These are phyloP conservation scores for Erythrobasidium hasegawianum DNA, from an alignment of 1,284 basidiomycete species.

Conservation along the genomic window DNA sequence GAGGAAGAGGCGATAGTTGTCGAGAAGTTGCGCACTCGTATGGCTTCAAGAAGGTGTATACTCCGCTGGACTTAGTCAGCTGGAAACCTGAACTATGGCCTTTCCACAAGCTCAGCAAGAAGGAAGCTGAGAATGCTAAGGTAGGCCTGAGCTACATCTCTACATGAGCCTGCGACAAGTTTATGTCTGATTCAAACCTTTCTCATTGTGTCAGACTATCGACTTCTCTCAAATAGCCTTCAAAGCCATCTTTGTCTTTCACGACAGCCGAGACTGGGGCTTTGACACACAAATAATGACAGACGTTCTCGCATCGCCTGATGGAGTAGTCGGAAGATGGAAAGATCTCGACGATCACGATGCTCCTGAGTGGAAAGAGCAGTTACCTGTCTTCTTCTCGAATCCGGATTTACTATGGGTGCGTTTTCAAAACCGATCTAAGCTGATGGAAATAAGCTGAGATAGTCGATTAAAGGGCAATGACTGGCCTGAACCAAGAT, in stretches of 20 bases:
- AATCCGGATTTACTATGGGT: slow-evolving; percentile 83
- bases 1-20: slow-evolving; percentile 69
- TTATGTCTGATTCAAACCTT: too few relatives aligned
- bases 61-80: slow-evolving; percentile 75
- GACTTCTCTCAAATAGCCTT: slow-evolving; percentile 72
- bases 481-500: slow-evolving; percentile 70
- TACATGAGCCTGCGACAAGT: too few relatives aligned
- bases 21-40: slow-evolving; percentile 84
- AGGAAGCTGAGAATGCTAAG: slow-evolving; percentile 62
- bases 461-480: slow-evolving; percentile 54
- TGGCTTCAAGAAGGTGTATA: slow-evolving; percentile 78
- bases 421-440: too few relatives aligned
- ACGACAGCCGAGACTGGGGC: slow-evolving; percentile 89
- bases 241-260: slow-evolving; percentile 81
- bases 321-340: slow-evolving; percentile 54
- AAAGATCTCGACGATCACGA: slow-evolving; percentile 37
- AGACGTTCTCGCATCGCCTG: slow-evolving; percentile 64
- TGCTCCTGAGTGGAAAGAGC: slow-evolving; percentile 41
- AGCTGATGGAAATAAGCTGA: too few relatives aligned
- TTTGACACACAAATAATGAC: slow-evolving; percentile 79
- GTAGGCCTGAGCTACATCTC: too few relatives aligned
- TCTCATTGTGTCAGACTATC: slow-evolving; percentile 30
- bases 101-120: slow-evolving; percentile 69
- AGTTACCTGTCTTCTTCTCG: slow-evolving; percentile 70
- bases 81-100: slow-evolving; percentile 88